Evolutionary conservation across 2,329 filamentous ascomycete species (phyloP).

Genomic region (Xylaria sp.): DNA sequence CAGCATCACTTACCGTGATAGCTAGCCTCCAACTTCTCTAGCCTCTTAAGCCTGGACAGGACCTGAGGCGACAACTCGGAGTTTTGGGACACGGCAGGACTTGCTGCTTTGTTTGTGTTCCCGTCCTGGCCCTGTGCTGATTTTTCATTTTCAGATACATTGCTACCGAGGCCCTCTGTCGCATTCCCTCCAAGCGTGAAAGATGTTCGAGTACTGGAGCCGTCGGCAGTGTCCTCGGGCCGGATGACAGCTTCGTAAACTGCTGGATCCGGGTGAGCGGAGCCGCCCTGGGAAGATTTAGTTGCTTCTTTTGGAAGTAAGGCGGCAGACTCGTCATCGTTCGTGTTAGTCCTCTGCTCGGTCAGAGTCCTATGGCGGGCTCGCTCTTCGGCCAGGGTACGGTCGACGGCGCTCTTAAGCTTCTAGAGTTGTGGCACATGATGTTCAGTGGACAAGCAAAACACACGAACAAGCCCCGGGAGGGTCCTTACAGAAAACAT

Average conservation of each 20-base stretch:
- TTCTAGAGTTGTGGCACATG: conserved; percentile 55
- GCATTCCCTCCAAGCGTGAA: conserved; percentile 44
- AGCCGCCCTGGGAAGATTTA: conserved; percentile 47
- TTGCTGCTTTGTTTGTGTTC: conserved; percentile 9
- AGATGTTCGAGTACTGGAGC: conserved; percentile 65
- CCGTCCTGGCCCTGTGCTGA: conserved; percentile 16
- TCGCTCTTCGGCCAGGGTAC: conserved; percentile 89
- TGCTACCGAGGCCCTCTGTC: conserved; percentile 31
- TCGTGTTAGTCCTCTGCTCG: conserved; percentile 46
- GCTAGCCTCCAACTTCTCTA: conserved; percentile 88
- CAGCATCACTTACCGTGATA: conserved; percentile 72
- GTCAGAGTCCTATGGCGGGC: conserved; percentile 69
- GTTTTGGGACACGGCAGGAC: conserved; percentile 32
- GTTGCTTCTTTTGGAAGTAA: conserved; percentile 48
- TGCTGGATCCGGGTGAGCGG: conserved; percentile 74
- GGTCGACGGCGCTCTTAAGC: conserved; percentile 83
- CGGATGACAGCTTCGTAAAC: conserved; percentile 88
- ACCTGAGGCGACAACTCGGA: conserved; percentile 75
- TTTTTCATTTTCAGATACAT: conserved; percentile 27
- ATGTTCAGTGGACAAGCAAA: conserved; percentile 13
- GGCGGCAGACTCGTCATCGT: conserved; percentile 39
- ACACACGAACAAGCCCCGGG: too few relatives aligned
- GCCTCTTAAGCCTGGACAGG: conserved; percentile 74
- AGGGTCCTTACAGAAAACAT: conserved; percentile 39
- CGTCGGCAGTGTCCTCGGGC: conserved; percentile 84